Conservation (phyloP, 2,329 filamentous ascomycete species). For the Phaeoacremonium minimum region DNA sequence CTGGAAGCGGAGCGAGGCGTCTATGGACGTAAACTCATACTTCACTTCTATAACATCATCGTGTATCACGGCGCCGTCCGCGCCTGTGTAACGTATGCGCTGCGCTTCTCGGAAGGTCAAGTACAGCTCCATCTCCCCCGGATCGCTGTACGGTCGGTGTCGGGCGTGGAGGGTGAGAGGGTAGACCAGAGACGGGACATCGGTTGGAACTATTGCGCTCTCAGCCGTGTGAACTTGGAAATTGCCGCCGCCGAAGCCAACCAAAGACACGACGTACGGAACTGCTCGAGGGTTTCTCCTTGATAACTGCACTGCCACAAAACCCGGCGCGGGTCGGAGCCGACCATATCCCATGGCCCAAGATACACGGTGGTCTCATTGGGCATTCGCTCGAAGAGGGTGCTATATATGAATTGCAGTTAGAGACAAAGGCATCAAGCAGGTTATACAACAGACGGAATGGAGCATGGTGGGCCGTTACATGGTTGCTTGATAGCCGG, state of each 20-base stretch:
- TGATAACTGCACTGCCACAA: slow-evolving; percentile 50
- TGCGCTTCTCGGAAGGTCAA: slow-evolving; percentile 43
- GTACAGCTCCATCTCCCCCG: slow-evolving; percentile 44
- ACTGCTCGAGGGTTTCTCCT: slow-evolving; percentile 47
- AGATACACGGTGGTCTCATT: slow-evolving; percentile 46
- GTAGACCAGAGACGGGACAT: slow-evolving; percentile 36
- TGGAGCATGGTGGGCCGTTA: slow-evolving; percentile 20
- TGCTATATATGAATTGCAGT: slow-evolving; percentile 24
- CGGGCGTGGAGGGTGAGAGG: slow-evolving; percentile 46
- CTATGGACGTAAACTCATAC: slow-evolving; percentile 46
- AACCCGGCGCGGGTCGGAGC: slow-evolving; percentile 41
- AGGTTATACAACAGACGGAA: slow-evolving; percentile 3
- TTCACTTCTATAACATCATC: slow-evolving; percentile 43
- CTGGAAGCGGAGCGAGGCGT: slow-evolving; percentile 43
- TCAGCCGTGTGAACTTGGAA: too few relatives aligned
- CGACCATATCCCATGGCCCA: slow-evolving; percentile 48
- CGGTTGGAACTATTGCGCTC: slow-evolving; percentile 36
- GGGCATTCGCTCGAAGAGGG: slow-evolving; percentile 43
- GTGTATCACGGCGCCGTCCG: slow-evolving; percentile 40
- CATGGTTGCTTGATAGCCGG: slow-evolving; percentile 51
- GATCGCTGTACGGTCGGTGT: slow-evolving; percentile 45
- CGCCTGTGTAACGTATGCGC: slow-evolving; percentile 41
- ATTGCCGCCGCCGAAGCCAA: too few relatives aligned
- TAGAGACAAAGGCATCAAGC: too few relatives aligned
- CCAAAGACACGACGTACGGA: slow-evolving; percentile 31